Evolutionary conservation across 352 stramenopile genomes (phyloP), one percentile per base, ranked within the genome.

Genomic region (Phytophthora syringae): DNA sequence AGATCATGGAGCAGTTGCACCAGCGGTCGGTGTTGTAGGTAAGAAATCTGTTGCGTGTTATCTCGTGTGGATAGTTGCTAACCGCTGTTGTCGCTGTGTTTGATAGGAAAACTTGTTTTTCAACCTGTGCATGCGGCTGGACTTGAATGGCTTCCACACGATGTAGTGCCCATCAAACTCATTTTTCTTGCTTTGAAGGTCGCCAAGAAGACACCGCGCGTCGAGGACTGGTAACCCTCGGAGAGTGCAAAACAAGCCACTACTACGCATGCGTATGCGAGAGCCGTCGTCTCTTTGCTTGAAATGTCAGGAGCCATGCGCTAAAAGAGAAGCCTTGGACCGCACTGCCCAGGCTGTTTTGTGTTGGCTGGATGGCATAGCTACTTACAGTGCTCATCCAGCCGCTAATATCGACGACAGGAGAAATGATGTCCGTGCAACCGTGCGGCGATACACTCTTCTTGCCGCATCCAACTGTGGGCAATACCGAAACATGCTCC

Each of bases 1-100:
- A 97, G 37, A 97, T 98, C 42, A 96, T 98, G 88, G 80, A 92
- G 58, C 80, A 97, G 73, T 64, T 98, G 44, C 61, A 94, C 28
- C 81, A 77, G n/a, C 80, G 87, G 10, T 96, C 88, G 13, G 74
- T 88, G 18, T 56, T 95, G 16, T 84, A 96, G 85, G 88, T 96
- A 68, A 22, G 53, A 13, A 49, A 36, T 1, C 9, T 20, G 18
- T 43, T 22, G 16, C 16, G 18, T 43, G 5, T 12, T 43, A 21
- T 43, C 7, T 18, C 36, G 36, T n/a, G 15, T 43, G 18, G 36
- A 47, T 47, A 20, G 27, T 55, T 48, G 24, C 20, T 52, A 22
- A 53, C 9, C 18, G 16, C 20, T 13, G 60, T 18, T 52, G 28
- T 48, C 20, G 27, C 60, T 64, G 6, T 25, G 27, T 16, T 50